A percentile compares a stretch with the other conserved stretches of the same genome.
These are phyloP conservation scores for Dictyostelium purpureum DNA, from an alignment of 78 protist genomes.

Conservation along the genomic window DNA sequence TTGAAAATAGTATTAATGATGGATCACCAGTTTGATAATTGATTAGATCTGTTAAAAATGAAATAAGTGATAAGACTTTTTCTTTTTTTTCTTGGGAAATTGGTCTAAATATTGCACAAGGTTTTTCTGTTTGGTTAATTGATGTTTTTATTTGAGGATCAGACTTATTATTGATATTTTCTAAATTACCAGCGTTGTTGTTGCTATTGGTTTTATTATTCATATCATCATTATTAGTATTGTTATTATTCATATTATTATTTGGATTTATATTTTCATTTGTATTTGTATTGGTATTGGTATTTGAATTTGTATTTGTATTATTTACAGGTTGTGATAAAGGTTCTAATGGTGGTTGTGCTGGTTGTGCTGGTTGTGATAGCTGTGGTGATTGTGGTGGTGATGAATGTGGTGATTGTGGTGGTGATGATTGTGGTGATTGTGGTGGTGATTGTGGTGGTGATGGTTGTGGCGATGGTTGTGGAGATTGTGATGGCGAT, in stretches of 20 bases:
- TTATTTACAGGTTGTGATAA: neutral
- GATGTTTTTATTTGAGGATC: too few relatives aligned
- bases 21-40: constrained; percentile 12
- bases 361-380: neutral
- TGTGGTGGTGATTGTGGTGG: neutral
- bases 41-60: constrained; percentile 30
- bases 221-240: neutral
- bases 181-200: neutral
- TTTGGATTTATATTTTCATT: neutral
- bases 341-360: neutral
- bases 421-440: neutral
- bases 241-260: neutral
- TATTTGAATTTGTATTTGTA: neutral
- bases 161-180: too few relatives aligned
- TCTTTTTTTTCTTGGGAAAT: neutral
- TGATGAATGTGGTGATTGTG: neutral
- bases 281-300: too few relatives aligned
- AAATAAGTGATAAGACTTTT: neutral
- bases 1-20: neutral
- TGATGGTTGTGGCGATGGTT: neutral
- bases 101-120: neutral
- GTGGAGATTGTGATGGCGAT: neutral
- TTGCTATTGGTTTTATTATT: neutral
- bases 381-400: neutral
- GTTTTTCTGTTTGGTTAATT: neutral